Evolutionary conservation across 306 rosid species (phyloP), one percentile per base, ranked within the genome.

Genomic region (Gynostemma pentaphyllum): DNA sequence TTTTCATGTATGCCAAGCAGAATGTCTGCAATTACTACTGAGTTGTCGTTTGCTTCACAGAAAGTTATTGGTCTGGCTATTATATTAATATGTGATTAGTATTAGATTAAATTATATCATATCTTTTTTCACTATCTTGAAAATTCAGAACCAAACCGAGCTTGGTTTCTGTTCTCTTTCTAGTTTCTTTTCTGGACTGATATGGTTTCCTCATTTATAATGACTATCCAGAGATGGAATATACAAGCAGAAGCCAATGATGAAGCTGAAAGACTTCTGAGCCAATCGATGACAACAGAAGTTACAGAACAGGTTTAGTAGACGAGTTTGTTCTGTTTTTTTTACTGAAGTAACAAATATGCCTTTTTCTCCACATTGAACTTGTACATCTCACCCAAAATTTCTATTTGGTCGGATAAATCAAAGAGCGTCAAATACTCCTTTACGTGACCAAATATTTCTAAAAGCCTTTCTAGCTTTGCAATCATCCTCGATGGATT

Each of bases 211-310:
- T 40, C 39, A 41, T 62, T 37, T 21, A 22, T 60, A 60, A 60
- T 60, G 39, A 26, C 51, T 15, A 14, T 60, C 24, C 86, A 89
- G 97, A 80, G 76, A 75, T 89, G 97, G 97, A 86, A 68, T 74
- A 23, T 82, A 75, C 95, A 82, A 79, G 92, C 85, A 19, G 92
- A 89, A 82, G 97, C 97, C 56, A 89, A 84, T 52, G 95, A 89
- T 27, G 97, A 89, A 73, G 97, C 95, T 4, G 97, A 89, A 82
- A 86, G 97, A 69, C 89, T 89, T 62, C 86, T 89, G 57, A 81
- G 83, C 41, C 89, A 86, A 71, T 54, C 94, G 23, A 61, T 79
- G 54, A 76, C 89, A 18, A 54, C 70, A 11, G 88, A 85, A 50
- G 76, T 87, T 15, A 54, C 70, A 11, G 88, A 85, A 50, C 9